Conservation (phyloP, 2,329 filamentous ascomycete species). For the Trichoderma gracile region DNA sequence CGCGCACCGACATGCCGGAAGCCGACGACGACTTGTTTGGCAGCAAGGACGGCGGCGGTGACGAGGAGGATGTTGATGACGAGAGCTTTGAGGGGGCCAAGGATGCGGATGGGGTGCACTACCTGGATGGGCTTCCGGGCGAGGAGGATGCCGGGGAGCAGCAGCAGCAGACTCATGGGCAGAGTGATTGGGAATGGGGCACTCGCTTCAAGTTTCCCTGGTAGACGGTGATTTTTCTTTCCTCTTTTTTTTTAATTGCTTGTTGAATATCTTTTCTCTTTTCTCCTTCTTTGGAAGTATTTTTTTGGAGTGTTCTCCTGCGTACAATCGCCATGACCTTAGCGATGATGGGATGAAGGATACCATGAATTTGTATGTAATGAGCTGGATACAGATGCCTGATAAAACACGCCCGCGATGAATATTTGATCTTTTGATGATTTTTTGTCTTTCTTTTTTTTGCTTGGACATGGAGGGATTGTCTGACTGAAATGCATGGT, state of each 20-base stretch:
- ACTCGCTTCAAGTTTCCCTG: slow-evolving; percentile 1
- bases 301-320: neutral
- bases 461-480: too few species aligned
- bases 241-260: neutral
- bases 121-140: neutral
- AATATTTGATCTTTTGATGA: too few species aligned
- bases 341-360: too few species aligned
- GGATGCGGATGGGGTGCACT: neutral
- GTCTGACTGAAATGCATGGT: too few species aligned
- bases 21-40: slow-evolving; percentile 23
- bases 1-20: slow-evolving; percentile 32
- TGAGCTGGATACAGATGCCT: too few species aligned
- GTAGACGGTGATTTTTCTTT: neutral
- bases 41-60: neutral
- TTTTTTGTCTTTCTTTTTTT: too few species aligned
- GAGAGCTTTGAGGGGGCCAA: neutral
- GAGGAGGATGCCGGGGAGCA: slow-evolving; percentile 22
- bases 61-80: slow-evolving; percentile 25
- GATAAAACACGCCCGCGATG: too few species aligned
- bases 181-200: slow-evolving; percentile 8
- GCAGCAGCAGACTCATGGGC: neutral
- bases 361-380: too few species aligned
- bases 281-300: neutral
- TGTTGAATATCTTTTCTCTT: neutral
- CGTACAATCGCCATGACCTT: neutral